phyloP scores from a whole-genome alignment of 139 green algal species.

The Picochlorum sp. region DNA sequence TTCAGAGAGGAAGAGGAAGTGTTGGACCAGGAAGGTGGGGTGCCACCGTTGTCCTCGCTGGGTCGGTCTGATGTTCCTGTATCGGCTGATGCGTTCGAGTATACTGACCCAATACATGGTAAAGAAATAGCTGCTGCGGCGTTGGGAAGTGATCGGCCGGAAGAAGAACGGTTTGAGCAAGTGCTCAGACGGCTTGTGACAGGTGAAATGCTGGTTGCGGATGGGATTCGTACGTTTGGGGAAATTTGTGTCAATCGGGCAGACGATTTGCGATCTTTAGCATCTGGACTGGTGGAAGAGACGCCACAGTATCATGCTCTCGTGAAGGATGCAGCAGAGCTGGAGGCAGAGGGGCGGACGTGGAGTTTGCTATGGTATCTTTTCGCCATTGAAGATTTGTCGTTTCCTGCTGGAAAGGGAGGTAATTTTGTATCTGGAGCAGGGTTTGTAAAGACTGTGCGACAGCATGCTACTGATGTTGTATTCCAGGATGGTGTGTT shows the following conservation, averaged over 20 bases:
- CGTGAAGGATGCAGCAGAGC: slow-evolving; percentile 35
- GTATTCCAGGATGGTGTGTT: slow-evolving; percentile 33
- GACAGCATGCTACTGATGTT: slow-evolving; percentile 37
- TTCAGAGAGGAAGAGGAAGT: too few relatives aligned
- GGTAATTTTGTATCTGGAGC: slow-evolving; percentile 33
- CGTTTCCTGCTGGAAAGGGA: slow-evolving; percentile 39
- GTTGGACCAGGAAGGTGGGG: too few relatives aligned
- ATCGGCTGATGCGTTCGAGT: too few relatives aligned
- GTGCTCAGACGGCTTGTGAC: slow-evolving; percentile 22
- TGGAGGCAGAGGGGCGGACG: slow-evolving; percentile 50
- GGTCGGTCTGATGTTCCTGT: too few relatives aligned
- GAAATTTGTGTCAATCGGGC: slow-evolving; percentile 23
- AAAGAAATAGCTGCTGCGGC: not conserved
- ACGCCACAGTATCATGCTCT: slow-evolving; percentile 43
- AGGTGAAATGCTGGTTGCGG: slow-evolving; percentile 9
- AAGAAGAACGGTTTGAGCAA: slow-evolving; percentile 27
- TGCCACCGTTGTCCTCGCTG: too few relatives aligned
- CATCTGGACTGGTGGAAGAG: slow-evolving; percentile 38
- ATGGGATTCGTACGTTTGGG: slow-evolving; percentile 14
- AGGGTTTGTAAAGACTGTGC: slow-evolving; percentile 32
- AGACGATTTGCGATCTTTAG: slow-evolving; percentile 17
- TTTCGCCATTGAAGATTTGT: slow-evolving; percentile 23
- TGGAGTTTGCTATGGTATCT: slow-evolving; percentile 63
- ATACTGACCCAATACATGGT: not conserved
- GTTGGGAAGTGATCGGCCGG: slow-evolving; percentile 8